phyloP scores from a whole-genome alignment of 2,329 filamentous ascomycete genomes.

The Botrytis pseudocinerea region DNA sequence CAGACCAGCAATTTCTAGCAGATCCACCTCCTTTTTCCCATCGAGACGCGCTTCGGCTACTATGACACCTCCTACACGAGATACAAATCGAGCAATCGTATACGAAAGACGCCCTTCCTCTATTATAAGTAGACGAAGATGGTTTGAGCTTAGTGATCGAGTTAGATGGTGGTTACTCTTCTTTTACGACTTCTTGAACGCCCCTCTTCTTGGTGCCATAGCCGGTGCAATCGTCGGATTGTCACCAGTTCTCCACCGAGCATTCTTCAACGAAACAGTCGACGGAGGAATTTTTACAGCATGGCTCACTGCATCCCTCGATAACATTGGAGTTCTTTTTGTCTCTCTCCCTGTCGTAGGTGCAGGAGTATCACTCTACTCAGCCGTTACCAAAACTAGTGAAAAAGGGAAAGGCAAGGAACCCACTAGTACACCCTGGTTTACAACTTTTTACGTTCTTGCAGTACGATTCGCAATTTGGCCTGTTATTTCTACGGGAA shows the following conservation, averaged over 20 bases:
- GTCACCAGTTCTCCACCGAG: slow-evolving; percentile 56
- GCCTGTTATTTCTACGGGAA: slow-evolving; percentile 55
- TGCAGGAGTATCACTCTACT: slow-evolving; percentile 64
- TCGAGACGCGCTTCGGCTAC: slow-evolving; percentile 29
- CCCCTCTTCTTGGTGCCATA: slow-evolving; percentile 60
- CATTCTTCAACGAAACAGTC: slow-evolving; percentile 59
- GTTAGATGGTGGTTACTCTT: slow-evolving; percentile 43
- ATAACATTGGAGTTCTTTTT: slow-evolving; percentile 64
- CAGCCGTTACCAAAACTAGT: slow-evolving; percentile 51
- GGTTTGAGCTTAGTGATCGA: slow-evolving; percentile 37
- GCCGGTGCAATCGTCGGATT: slow-evolving; percentile 61
- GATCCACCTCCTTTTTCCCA: slow-evolving; percentile 39
- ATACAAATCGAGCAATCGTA: slow-evolving; percentile 7
- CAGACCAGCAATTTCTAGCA: slow-evolving; percentile 9
- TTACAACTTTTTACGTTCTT: slow-evolving; percentile 50
- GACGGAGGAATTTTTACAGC: slow-evolving; percentile 65
- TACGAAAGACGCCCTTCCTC: slow-evolving; percentile 38
- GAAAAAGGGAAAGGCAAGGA: slow-evolving; percentile 35
- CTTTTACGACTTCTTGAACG: slow-evolving; percentile 56
- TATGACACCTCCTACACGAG: slow-evolving; percentile 22
- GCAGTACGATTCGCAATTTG: slow-evolving; percentile 61
- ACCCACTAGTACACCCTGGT: slow-evolving; percentile 49
- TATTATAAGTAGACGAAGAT: slow-evolving; percentile 33
- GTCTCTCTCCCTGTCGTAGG: slow-evolving; percentile 65
- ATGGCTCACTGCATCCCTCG: slow-evolving; percentile 62